phyloP scores from a whole-genome alignment of 148 eudicot species.

The Rhododendron kiyosumense region DNA sequence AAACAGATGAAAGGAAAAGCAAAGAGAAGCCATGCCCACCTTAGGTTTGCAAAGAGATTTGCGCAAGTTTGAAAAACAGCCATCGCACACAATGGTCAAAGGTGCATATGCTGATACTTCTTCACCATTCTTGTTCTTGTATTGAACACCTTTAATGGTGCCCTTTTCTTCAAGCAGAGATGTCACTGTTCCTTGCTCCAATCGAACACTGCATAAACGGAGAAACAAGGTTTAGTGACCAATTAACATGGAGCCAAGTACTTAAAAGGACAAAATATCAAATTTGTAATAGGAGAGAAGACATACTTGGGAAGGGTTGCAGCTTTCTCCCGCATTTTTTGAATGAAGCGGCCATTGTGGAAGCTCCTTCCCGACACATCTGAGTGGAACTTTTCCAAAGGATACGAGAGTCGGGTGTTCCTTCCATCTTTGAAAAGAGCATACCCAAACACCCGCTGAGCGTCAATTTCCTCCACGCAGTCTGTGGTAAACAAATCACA shows the following conservation, averaged over 20 bases:
- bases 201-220: conserved; percentile 41
- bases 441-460: conserved; percentile 75
- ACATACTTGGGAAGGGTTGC: conserved; percentile 67
- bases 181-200: conserved; percentile 84
- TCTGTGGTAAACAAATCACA: conserved; percentile 28
- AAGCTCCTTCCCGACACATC: conserved; percentile 84
- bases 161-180: conserved; percentile 79
- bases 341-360: conserved; percentile 80
- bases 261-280: too few species aligned
- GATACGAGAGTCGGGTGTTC: conserved; percentile 63
- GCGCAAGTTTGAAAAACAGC: conserved; percentile 83
- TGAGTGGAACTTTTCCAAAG: conserved; percentile 65
- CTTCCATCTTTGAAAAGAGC: conserved; percentile 83
- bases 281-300: background rate
- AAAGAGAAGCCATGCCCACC: conserved; percentile 29
- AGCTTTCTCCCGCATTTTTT: conserved; percentile 81
- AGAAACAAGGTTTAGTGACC: background rate
- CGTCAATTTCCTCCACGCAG: conserved; percentile 75
- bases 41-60: conserved; percentile 64
- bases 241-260: too few species aligned
- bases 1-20: background rate
- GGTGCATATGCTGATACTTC: conserved; percentile 67
- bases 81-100: conserved; percentile 79
- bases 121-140: conserved; percentile 70
- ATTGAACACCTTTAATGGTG: conserved; percentile 63